phyloP scores from a whole-genome alignment of 2,329 filamentous ascomycete genomes.

The Aspergillus sp. region DNA sequence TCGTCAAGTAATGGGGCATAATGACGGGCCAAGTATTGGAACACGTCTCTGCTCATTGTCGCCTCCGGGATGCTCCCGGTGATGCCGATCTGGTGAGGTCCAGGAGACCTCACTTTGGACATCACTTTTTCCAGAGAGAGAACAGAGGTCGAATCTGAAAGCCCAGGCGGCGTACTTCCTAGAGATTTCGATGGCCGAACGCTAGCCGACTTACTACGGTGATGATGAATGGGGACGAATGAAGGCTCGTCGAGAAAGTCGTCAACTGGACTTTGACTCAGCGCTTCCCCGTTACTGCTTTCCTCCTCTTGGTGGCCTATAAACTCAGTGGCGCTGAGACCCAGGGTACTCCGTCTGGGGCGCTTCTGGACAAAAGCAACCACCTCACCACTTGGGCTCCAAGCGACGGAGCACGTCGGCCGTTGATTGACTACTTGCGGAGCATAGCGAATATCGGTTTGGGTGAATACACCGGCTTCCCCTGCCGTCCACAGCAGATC shows the following conservation, averaged over 20 bases:
- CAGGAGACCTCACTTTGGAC: slow-evolving; percentile 38
- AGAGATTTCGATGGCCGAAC: slow-evolving; percentile 53
- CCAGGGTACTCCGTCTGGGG: slow-evolving; percentile 41
- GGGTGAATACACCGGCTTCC: slow-evolving; percentile 60
- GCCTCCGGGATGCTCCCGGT: slow-evolving; percentile 50
- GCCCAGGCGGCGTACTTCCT: slow-evolving; percentile 53
- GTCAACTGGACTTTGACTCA: slow-evolving; percentile 54
- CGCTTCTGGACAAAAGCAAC: slow-evolving; percentile 55
- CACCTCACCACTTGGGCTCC: slow-evolving; percentile 59
- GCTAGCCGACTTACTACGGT: slow-evolving; percentile 47
- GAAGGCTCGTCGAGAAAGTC: slow-evolving; percentile 58
- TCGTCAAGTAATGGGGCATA: slow-evolving; percentile 41
- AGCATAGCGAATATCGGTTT: slow-evolving; percentile 61
- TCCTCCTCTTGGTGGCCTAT: slow-evolving; percentile 42
- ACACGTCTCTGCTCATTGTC: slow-evolving; percentile 40
- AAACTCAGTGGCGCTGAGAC: slow-evolving; percentile 41
- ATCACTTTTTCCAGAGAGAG: slow-evolving; percentile 53
- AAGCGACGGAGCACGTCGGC: slow-evolving; percentile 55
- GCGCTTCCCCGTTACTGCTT: slow-evolving; percentile 46
- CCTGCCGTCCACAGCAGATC: slow-evolving; percentile 65
- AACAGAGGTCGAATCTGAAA: slow-evolving; percentile 46
- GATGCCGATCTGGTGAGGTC: slow-evolving; percentile 49
- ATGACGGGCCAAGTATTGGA: slow-evolving; percentile 43
- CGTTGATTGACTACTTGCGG: slow-evolving; percentile 59
- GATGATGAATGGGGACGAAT: slow-evolving; percentile 49